Percentiles rank a stretch among this genome's conserved stretches.
phyloP scores from a whole-genome alignment of 495 filamentous ascomycete species.

The Penicillium canariense region DNA sequence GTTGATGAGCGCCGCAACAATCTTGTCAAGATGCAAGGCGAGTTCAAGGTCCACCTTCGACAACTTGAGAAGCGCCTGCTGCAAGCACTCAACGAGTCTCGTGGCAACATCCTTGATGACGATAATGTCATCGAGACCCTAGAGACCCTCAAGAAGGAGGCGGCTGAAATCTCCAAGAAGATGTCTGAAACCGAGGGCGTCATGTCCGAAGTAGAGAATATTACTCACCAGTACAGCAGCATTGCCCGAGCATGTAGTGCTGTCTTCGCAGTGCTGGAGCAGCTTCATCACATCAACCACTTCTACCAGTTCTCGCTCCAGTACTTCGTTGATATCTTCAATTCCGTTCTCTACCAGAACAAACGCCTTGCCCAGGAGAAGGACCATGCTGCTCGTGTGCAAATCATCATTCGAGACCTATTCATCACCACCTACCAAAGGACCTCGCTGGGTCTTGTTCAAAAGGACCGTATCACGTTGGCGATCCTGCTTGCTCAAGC shows the following conservation, averaged over 20 bases:
- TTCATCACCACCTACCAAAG: conserved; percentile 91
- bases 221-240: conserved; percentile 88
- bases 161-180: conserved; percentile 91
- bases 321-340: conserved; percentile 97
- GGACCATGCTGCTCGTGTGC: conserved; percentile 72
- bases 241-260: conserved; percentile 94
- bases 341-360: conserved; percentile 82
- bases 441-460: conserved; percentile 86
- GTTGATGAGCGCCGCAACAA: conserved; percentile 96
- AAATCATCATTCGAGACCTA: conserved; percentile 83
- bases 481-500: conserved; percentile 97
- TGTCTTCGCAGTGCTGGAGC: conserved; percentile 93
- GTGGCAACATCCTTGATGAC: conserved; percentile 97
- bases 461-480: conserved; percentile 90
- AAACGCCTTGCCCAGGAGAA: conserved; percentile 67
- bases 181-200: conserved; percentile 96
- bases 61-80: conserved; percentile 94
- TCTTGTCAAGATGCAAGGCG: conserved; percentile 95
- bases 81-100: conserved; percentile 94
- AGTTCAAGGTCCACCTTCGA: conserved; percentile 95
- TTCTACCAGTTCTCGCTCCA: conserved; percentile 99
- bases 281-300: conserved; percentile 97
- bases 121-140: conserved; percentile 97
- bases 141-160: conserved; percentile 96
- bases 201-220: conserved; percentile 94